These are phyloP conservation scores for Corylus americana DNA, from an alignment of 306 rosid genomes.

Conservation along the genomic window DNA sequence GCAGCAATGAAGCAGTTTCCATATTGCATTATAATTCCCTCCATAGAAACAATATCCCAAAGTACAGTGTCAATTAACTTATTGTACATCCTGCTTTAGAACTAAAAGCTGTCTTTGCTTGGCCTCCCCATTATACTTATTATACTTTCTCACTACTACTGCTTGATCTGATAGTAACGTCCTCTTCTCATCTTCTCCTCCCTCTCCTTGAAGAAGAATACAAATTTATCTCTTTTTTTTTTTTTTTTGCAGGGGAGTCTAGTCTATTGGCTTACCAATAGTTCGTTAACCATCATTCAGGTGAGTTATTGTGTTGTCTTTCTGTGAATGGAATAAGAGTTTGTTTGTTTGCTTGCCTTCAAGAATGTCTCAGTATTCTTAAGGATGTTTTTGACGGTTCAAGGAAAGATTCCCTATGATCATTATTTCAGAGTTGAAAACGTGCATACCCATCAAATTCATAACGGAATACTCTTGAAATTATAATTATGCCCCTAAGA, in stretches of 20 bases:
- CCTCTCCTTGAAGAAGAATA: not conserved
- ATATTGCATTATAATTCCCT: not conserved
- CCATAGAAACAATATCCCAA: not conserved
- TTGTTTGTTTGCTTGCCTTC: constrained; percentile 4
- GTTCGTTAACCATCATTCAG: constrained; percentile 66
- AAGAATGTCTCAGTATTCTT: not conserved
- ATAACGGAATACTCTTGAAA: no score
- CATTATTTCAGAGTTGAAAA: no score
- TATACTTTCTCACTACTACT: constrained; percentile 19
- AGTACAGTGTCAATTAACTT: not conserved
- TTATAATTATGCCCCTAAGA: no score
- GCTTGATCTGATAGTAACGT: constrained; percentile 26
- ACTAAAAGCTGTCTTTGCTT: not conserved
- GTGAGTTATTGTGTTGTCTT: constrained; percentile 35
- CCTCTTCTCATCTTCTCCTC: constrained; percentile 21
- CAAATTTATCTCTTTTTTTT: not conserved
- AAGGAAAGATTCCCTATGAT: not conserved
- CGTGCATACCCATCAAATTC: no score
- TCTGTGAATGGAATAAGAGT: not conserved
- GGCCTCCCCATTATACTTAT: constrained; percentile 14
- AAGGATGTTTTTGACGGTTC: not conserved
- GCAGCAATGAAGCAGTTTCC: not conserved
- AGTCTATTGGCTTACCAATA: constrained; percentile 84
- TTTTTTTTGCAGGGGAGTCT: constrained; percentile 81
- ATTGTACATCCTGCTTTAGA: not conserved